Evolutionary conservation across 768 basidiomycete species (phyloP), one percentile per base, ranked within the genome.

Genomic region (Termitomyces sp.): DNA sequence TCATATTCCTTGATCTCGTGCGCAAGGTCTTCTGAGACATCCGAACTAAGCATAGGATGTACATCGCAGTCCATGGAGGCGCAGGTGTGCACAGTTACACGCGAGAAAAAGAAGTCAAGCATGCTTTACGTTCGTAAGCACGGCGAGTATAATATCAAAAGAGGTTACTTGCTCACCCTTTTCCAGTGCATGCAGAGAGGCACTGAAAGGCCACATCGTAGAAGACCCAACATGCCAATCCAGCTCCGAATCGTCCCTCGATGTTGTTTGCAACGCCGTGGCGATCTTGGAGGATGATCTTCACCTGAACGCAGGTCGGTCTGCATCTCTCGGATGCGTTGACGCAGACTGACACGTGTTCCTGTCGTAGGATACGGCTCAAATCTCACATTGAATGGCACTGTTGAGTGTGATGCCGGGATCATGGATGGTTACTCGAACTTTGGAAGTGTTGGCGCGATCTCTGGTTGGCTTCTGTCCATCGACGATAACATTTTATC

Each of bases 341-440:
- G 41, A 41, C 50, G 18, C 52, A 28, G 41, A 38, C 23, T 32
- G 23, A 20, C 33, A 30, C 40, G 30, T 28, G 48, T 46, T 30
- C 36, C 23, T 7, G 23, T 23, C 14, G 5, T 32, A 87, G 89
- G 91, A 1, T 83, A 80, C 61, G 91, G 92, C 4, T 90, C 91
- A 2, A 93, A 93, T 69, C 74, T 93, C 49, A 91, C 89, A 0
- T 62, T 86, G 3, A 76, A 82, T n/a, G 90, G 92, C 14, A 75
- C 74, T 2, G 90, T 92, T 18, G 91, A 93, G 72, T 93, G 91
- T 64, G 91, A 93, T 64, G 91, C 91, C 8, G 80, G 88, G 13
- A 75, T 93, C 57, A 89, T 91, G 85, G 80, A 81, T 26, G 71
- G 70, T 3, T 47, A 30, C 16, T 68, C 64, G 38, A 63, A 67